Base-by-base conservation (phyloP, 83 land plant genomes). In the Picea abies region DNA sequence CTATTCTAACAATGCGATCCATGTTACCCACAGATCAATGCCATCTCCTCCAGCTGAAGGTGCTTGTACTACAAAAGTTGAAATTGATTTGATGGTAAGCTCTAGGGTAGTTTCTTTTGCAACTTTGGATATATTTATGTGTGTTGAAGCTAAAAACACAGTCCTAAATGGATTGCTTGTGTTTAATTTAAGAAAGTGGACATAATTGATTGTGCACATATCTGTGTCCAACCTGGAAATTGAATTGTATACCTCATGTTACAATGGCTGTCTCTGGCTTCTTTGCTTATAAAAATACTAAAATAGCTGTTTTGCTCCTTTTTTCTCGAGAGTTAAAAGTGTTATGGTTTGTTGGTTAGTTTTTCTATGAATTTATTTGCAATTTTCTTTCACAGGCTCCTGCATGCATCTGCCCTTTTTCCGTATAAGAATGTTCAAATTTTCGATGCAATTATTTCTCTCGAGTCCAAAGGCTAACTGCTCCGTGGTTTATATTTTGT, bases 61-160 rank as follows among this genome's bases (percentile, higher is more conserved):
- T 22, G 66, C 22, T 63, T 22, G 23, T 20, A 63, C 66, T 63
- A 63, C 6, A 22, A n/a, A 63, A 63, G n/a, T 63, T 20, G 23
- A 63, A 63, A 63, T 63, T 63, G 66, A 63, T 63, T 63, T 63
- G 25, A 63, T 63, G 66, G 66, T 63, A 22, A 63, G 66, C 25
- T 63, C 22, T 63, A 63, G 66, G 7, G 66, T 63, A 63, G 9
- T 63, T 63, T 3, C 2, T 22, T 63, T 22, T 63, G 66, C 66
- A 63, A 63, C 8, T 20, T 11, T 63, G 66, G 9, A 20, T 7
- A 63, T 63, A 20, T 22, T 63, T 9, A n/a, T 63, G 2, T 63
- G 66, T 22, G 9, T 63, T 63, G 66, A 5, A n/a, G 23, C 23
- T 63, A 5, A 22, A 63, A n/a, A n/a, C 23, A 20, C 23, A 63